Percentiles rank a stretch among this genome's conserved stretches.
Conservation (phyloP, 129 eudicot genomes). For the Helichrysum umbraculigerum region DNA sequence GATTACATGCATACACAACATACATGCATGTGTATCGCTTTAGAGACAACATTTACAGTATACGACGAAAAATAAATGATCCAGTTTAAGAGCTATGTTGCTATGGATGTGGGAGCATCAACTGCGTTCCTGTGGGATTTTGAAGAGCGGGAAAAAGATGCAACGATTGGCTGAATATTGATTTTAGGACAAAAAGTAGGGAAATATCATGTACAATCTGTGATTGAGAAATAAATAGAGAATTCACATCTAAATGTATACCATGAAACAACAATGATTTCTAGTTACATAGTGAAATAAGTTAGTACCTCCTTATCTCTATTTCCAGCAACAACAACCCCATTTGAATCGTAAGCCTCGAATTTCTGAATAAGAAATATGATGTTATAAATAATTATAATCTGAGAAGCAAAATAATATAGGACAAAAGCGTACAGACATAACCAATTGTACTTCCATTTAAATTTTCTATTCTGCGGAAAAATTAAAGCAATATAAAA, state of each 20-base stretch:
- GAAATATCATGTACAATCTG: background rate
- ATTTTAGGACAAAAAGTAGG: background rate
- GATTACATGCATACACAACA: background rate
- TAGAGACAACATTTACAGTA: background rate
- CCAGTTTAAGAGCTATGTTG: conserved; percentile 8
- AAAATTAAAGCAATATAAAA: background rate
- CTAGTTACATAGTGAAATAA: conserved; percentile 19
- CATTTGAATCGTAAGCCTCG: conserved; percentile 84
- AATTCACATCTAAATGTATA: background rate
- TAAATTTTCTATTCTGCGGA: background rate
- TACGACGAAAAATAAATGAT: background rate
- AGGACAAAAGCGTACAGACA: conserved; percentile 7
- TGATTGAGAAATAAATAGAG: conserved; percentile 1
- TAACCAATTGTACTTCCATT: background rate
- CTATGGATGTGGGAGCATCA: too few species aligned
- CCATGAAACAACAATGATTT: background rate
- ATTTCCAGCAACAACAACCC: conserved; percentile 80
- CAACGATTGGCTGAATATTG: too few species aligned
- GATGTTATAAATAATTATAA: conserved; percentile 18
- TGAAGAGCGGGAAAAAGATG: too few species aligned
- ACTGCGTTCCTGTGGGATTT: too few species aligned
- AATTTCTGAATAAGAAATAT: conserved; percentile 59
- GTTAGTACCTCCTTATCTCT: conserved; percentile 73
- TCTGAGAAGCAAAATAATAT: conserved; percentile 3
- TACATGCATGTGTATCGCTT: background rate